phyloP scores from a whole-genome alignment of 2,329 filamentous ascomycete genomes.

The Aspergillus pseudoterreus region DNA sequence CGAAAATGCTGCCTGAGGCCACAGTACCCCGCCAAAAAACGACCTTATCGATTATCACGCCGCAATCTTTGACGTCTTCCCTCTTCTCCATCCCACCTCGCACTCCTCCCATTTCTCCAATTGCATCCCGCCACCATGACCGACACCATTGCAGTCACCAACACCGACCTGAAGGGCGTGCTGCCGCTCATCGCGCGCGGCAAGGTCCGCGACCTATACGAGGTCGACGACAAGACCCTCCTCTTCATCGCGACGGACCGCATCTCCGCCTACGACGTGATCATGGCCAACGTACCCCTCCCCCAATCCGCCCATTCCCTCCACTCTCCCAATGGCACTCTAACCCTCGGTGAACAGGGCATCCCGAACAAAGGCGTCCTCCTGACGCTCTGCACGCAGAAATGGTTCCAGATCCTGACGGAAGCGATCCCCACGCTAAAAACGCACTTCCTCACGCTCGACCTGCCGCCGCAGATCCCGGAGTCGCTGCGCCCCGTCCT shows the following conservation, averaged over 20 bases:
- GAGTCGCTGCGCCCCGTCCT: constrained; percentile 50
- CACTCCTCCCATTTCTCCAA: neutral
- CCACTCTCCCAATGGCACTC: constrained; percentile 20
- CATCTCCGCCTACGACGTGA: constrained; percentile 92
- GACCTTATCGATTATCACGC: constrained; percentile 1
- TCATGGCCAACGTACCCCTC: constrained; percentile 66
- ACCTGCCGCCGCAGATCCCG: constrained; percentile 51
- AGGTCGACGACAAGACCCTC: constrained; percentile 65
- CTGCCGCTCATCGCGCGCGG: constrained; percentile 55
- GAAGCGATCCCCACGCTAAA: constrained; percentile 54
- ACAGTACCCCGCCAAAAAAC: neutral
- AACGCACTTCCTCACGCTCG: constrained; percentile 61
- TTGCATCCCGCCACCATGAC: neutral
- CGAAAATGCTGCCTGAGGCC: neutral
- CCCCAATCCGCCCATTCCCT: constrained; percentile 22
- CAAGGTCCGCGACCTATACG: constrained; percentile 81
- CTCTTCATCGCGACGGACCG: constrained; percentile 85
- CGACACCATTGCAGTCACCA: constrained; percentile 31
- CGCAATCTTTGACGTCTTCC: neutral
- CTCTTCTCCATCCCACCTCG: neutral
- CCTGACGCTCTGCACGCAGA: constrained; percentile 62
- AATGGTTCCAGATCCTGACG: constrained; percentile 65
- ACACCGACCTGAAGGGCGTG: constrained; percentile 41
- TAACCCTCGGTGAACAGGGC: constrained; percentile 43
- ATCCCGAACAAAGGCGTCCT: constrained; percentile 65